Evolutionary conservation across 129 eudicot genomes (phyloP).

Genomic region (Solidago caesia): DNA sequence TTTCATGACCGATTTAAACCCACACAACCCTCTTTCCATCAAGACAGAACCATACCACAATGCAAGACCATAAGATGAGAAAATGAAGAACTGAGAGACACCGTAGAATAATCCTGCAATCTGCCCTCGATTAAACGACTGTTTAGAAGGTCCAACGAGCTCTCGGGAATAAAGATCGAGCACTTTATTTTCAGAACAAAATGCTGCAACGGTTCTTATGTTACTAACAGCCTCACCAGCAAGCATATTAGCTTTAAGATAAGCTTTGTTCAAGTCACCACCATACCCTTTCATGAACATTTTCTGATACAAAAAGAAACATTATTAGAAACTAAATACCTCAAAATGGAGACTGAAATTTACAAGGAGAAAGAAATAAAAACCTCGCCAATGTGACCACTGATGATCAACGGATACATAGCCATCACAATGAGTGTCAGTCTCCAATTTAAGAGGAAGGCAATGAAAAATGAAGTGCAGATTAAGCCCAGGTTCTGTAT

Average conservation of each 20-base stretch:
- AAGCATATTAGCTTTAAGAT: conserved; percentile 98
- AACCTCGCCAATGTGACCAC: conserved; percentile 99
- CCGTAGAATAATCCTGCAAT: conserved; percentile 90
- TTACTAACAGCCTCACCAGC: conserved; percentile 99
- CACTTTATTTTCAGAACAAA: conserved; percentile 91
- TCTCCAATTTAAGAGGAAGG: conserved; percentile 95
- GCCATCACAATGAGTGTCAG: conserved; percentile 87
- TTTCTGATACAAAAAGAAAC: conserved; percentile 60
- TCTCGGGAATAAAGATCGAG: conserved; percentile 76
- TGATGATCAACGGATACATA: conserved; percentile 82
- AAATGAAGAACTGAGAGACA: conserved; percentile 90
- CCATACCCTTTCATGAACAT: conserved; percentile 99
- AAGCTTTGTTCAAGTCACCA: conserved; percentile 85
- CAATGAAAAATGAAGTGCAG: conserved; percentile 78
- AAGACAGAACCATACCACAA: conserved; percentile 97
- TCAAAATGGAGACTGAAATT: neutral
- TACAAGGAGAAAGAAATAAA: conserved; percentile 8
- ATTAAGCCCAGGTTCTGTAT: conserved; percentile 82
- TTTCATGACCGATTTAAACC: conserved; percentile 94
- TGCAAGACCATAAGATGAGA: conserved; percentile 93
- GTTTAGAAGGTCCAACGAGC: conserved; percentile 83
- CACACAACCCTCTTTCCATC: conserved; percentile 75
- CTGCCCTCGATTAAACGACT: conserved; percentile 88
- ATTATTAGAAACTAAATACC: neutral
- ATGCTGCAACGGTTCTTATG: conserved; percentile 96